A percentile compares a stretch with the other conserved stretches of the same genome.
phyloP scores from a whole-genome alignment of 495 filamentous ascomycete species.

The Mytilinidion resinicola region DNA sequence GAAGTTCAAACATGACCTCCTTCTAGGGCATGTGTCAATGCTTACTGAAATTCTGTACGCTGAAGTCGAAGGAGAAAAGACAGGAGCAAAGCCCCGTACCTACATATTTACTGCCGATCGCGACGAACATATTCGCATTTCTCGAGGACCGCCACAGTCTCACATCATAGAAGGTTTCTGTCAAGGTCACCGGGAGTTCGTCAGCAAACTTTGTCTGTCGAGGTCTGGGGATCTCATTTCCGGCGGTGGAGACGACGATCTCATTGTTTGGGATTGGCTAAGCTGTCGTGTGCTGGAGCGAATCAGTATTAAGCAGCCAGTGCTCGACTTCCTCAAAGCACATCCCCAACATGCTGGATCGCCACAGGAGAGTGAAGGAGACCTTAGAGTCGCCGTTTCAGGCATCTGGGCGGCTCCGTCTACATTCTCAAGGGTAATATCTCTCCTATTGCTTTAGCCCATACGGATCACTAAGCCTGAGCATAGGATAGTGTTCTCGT shows the following conservation, averaged over 20 bases:
- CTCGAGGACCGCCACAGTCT: slow-evolving; percentile 72
- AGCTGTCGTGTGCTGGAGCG: slow-evolving; percentile 48
- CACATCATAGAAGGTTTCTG: slow-evolving; percentile 87
- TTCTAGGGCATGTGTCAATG: slow-evolving; percentile 92
- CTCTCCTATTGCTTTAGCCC: background rate
- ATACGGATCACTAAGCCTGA: background rate
- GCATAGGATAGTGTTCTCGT: slow-evolving; percentile 23
- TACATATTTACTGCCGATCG: slow-evolving; percentile 88
- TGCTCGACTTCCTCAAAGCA: slow-evolving; percentile 23
- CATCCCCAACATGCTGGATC: background rate
- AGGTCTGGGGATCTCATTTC: slow-evolving; percentile 61
- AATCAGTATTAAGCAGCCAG: slow-evolving; percentile 43
- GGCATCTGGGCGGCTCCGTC: slow-evolving; percentile 25
- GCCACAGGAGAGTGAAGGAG: slow-evolving; percentile 3
- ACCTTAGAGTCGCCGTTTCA: slow-evolving; percentile 24
- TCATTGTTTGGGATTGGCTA: slow-evolving; percentile 81
- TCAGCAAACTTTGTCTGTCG: slow-evolving; percentile 66
- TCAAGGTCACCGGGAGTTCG: slow-evolving; percentile 75
- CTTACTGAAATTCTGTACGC: slow-evolving; percentile 66
- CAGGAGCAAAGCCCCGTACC: slow-evolving; percentile 32
- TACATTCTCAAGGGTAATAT: slow-evolving; percentile 1
- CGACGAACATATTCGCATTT: slow-evolving; percentile 95
- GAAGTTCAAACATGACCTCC: slow-evolving; percentile 62
- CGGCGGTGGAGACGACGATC: slow-evolving; percentile 72
- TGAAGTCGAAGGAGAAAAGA: slow-evolving; percentile 24